Evolutionary conservation across 2,329 filamentous ascomycete genomes (phyloP).

Genomic region (Fusarium concolor): DNA sequence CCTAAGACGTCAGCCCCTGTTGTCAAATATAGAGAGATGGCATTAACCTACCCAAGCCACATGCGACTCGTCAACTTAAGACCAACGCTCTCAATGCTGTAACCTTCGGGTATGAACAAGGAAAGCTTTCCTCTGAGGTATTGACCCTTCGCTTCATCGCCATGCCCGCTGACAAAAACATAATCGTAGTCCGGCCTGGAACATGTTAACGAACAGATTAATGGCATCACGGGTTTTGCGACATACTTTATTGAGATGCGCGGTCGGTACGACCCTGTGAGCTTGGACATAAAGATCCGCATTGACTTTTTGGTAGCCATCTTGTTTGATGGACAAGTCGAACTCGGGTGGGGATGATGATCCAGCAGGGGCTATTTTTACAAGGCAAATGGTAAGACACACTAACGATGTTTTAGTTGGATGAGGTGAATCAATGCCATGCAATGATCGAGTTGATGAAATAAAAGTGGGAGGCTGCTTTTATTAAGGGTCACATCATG

Average conservation of each 20-base stretch:
- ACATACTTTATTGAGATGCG: not conserved
- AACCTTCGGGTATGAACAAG: not conserved
- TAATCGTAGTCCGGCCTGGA: not conserved
- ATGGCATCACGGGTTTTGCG: accelerated
- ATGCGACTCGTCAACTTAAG: slow-evolving; percentile 8
- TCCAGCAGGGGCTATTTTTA: not conserved
- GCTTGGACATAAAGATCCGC: not conserved
- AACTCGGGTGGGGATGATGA: not conserved
- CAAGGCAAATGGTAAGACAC: not conserved
- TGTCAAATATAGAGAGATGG: too few species aligned
- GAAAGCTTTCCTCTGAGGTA: not conserved
- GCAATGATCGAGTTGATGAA: not conserved
- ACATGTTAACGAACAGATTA: accelerated
- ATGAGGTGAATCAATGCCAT: not conserved
- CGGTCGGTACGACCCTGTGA: not conserved
- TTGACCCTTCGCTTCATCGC: not conserved
- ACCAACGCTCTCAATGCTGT: not conserved
- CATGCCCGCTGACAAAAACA: not conserved
- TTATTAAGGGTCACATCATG: not conserved
- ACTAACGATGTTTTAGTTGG: not conserved
- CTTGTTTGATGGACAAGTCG: not conserved
- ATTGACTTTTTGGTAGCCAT: not conserved
- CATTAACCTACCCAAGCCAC: slow-evolving; percentile 23
- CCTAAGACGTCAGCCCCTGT: not conserved
- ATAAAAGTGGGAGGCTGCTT: not conserved